Conservation (phyloP, 2,329 filamentous ascomycete species). For the Periconia sp. region DNA sequence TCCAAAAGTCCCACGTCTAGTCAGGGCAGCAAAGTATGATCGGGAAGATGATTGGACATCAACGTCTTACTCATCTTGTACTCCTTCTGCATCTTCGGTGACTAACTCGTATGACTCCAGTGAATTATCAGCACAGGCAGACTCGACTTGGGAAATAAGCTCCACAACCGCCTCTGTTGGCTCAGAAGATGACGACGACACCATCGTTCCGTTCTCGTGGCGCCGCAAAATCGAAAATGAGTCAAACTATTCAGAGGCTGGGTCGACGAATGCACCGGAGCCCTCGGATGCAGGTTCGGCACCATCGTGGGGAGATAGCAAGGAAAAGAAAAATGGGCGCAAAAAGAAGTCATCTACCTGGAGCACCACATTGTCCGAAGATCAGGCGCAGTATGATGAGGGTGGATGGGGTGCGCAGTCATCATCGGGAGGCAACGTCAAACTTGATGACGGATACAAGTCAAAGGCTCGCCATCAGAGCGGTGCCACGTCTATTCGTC, state of each 20-base stretch:
- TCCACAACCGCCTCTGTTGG: neutral
- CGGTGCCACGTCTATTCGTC: neutral
- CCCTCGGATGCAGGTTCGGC: slow-evolving; percentile 5
- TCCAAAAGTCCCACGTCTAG: too few species aligned
- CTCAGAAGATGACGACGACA: neutral
- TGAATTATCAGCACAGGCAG: neutral
- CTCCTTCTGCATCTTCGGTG: neutral
- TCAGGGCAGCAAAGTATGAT: too few species aligned
- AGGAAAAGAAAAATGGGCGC: neutral
- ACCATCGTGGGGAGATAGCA: neutral
- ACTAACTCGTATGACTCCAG: too few species aligned
- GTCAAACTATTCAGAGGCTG: slow-evolving; percentile 4
- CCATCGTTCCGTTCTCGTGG: slow-evolving; percentile 8
- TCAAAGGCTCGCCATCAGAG: neutral
- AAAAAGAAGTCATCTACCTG: too few species aligned
- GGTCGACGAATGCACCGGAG: neutral
- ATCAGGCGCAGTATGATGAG: slow-evolving; percentile 12
- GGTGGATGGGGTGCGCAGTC: neutral
- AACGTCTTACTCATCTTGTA: neutral
- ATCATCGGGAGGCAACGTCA: neutral
- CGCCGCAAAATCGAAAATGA: slow-evolving; percentile 5
- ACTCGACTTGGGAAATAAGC: neutral
- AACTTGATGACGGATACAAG: too few species aligned
- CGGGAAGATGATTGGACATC: neutral
- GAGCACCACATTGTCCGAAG: slow-evolving; percentile 16